Conservation (phyloP, 176 grass and related monocot genomes). For the Paspalum notatum region DNA sequence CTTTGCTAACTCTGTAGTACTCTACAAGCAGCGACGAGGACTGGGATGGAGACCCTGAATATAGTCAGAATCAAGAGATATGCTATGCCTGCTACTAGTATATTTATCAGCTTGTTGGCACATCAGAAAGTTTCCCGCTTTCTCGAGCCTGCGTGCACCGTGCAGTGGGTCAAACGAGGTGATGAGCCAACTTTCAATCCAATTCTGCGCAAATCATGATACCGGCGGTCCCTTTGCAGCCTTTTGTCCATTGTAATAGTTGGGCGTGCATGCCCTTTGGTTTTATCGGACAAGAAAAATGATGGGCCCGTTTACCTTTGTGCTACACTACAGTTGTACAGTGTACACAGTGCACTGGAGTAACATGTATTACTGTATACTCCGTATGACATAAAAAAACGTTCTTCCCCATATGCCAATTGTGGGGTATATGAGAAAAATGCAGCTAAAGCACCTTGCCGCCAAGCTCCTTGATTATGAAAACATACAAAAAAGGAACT, state of each 20-base stretch:
- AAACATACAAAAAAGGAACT: background rate
- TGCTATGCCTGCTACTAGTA: background rate
- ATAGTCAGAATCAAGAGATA: background rate
- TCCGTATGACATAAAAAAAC: background rate
- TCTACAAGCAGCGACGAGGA: background rate
- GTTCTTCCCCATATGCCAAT: no score
- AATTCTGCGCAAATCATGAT: constrained; percentile 53
- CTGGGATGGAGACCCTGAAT: constrained; percentile 23
- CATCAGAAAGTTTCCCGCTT: constrained; percentile 35
- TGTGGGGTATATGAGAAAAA: no score
- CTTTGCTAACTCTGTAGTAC: background rate
- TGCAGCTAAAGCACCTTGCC: background rate
- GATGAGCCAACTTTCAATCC: constrained; percentile 44
- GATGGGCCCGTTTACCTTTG: no score
- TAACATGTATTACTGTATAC: background rate
- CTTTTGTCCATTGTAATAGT: constrained; percentile 38
- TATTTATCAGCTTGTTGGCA: background rate
- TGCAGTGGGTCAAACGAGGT: constrained; percentile 37
- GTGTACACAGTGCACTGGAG: background rate
- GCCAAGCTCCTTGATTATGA: background rate
- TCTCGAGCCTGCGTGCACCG: background rate
- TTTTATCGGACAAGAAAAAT: constrained; percentile 28
- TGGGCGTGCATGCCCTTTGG: constrained; percentile 35
- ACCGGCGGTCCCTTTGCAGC: constrained; percentile 36
- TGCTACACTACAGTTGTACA: background rate